These are phyloP conservation scores for Fusarium sp. DNA, from an alignment of 2,329 filamentous ascomycete genomes.

Conservation along the genomic window DNA sequence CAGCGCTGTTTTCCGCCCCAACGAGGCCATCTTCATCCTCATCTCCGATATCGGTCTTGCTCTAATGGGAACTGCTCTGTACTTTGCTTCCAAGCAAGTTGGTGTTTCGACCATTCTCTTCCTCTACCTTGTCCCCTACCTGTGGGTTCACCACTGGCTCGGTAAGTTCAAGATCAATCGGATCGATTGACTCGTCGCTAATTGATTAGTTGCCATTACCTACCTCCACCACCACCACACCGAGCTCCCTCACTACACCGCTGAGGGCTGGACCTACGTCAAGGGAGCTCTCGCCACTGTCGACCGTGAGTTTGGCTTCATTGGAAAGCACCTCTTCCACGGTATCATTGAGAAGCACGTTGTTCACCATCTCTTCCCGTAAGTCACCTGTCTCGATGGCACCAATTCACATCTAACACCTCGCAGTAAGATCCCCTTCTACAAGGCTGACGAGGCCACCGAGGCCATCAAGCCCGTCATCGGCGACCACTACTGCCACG, in stretches of 20 bases:
- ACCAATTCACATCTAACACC: not conserved
- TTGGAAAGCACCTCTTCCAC: constrained; percentile 71
- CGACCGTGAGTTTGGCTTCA: constrained; percentile 71
- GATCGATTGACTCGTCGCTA: not conserved
- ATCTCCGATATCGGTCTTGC: constrained; percentile 70
- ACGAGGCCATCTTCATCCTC: constrained; percentile 65
- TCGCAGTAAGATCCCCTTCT: constrained; percentile 47
- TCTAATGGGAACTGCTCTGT: constrained; percentile 62
- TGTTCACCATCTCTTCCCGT: constrained; percentile 67
- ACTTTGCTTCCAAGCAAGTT: constrained; percentile 62
- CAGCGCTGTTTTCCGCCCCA: constrained; percentile 68
- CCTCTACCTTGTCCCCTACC: constrained; percentile 71
- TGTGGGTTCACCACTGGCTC: constrained; percentile 79
- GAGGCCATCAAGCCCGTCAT: constrained; percentile 85
- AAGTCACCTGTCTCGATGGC: constrained; percentile 21
- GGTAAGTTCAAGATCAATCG: constrained; percentile 52
- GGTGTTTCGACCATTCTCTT: constrained; percentile 66
- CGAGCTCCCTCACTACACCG: constrained; percentile 53
- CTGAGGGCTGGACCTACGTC: constrained; percentile 68
- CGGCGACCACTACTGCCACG: constrained; percentile 84
- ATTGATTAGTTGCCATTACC: constrained; percentile 71
- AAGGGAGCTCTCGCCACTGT: constrained; percentile 70
- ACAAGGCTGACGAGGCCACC: constrained; percentile 65
- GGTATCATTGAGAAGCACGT: constrained; percentile 70
- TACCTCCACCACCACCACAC: constrained; percentile 78